Evolutionary conservation across 2,329 filamentous ascomycete species (phyloP), one percentile per base, ranked within the genome.

Genomic region (Penicillium sp.): DNA sequence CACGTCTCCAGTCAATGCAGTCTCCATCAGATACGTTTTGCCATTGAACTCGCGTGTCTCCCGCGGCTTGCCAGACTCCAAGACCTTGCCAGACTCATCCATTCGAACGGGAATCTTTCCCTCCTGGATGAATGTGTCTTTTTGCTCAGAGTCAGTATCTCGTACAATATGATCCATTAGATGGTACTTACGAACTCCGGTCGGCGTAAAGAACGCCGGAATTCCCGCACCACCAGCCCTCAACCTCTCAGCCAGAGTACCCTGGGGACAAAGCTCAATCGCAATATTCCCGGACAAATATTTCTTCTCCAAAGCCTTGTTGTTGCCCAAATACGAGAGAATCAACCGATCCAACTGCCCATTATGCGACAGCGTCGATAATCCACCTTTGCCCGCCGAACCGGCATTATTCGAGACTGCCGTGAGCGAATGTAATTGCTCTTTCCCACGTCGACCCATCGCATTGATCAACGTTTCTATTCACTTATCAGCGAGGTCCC

Each of bases 381-480:
- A 75, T 1, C 89, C 89, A 4, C 85, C 82, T 47, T 80, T 83
- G 26, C 85, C 83, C 36, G 87, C 84, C 28, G 85, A 79, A 24
- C 89, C 89, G 7, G 88, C 88, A 67, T 93, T 93, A 68, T 93
- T 93, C 46, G 88, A 91, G 2, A 92, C 86, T 18, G 87, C 88
- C 0, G 87, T 90, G 28, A 93, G 77, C 1, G 83, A 74, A 43
- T 74, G 77, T 42, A 80, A 68, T 46, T 71, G 77, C 4, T 85
- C 81, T 5, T 77, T 74, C 6, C 84, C 84, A 64, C 84, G 74
- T 16, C 77, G 76, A 50, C 84, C 79, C 36, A 93, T 81, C 15
- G 86, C 85, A 38, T 83, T 78, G 63, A 91, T 91, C 6, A 91
- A 74, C 0, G 88, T 90, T 66, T 90, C 87, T 79, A 68, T 61